phyloP scores from a whole-genome alignment of 2,329 filamentous ascomycete genomes.

The Arachnomyces sp. region DNA sequence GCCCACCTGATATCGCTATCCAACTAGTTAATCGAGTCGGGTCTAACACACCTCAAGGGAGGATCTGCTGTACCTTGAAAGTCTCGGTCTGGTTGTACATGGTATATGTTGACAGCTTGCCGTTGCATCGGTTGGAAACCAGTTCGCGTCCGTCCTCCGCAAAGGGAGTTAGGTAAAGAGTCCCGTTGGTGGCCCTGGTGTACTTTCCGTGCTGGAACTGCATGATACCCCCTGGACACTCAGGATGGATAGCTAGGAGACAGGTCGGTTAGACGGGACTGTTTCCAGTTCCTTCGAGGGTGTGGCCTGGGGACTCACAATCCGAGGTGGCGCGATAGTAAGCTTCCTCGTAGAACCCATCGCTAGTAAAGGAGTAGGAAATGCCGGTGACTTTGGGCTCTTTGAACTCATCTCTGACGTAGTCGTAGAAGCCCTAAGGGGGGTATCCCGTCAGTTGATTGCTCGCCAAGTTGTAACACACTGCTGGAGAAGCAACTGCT shows the following conservation, averaged over 20 bases:
- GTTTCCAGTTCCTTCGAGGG: background rate
- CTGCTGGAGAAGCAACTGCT: conserved; percentile 1
- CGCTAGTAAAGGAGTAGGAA: conserved; percentile 63
- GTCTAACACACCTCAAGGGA: background rate
- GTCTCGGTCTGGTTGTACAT: conserved; percentile 58
- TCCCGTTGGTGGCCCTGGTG: conserved; percentile 48
- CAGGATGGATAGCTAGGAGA: conserved; percentile 46
- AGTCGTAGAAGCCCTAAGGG: conserved; percentile 59
- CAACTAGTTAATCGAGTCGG: background rate
- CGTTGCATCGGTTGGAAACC: conserved; percentile 55
- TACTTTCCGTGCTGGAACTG: conserved; percentile 66
- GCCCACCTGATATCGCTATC: conserved; percentile 35
- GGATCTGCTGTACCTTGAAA: conserved; percentile 44
- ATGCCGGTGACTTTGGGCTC: conserved; percentile 61
- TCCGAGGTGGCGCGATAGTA: conserved; percentile 63
- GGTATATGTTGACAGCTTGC: conserved; percentile 49
- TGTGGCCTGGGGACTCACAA: conserved; percentile 41
- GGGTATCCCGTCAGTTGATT: conserved; percentile 8
- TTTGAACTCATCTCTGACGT: conserved; percentile 54
- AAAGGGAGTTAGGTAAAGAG: conserved; percentile 52
- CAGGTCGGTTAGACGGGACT: conserved; percentile 10
- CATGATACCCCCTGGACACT: conserved; percentile 57
- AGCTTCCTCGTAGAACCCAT: conserved; percentile 61
- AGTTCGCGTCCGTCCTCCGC: conserved; percentile 60
- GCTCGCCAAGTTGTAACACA: background rate